Evolutionary conservation across 441 rosid genomes (phyloP), one percentile per base, ranked within the genome.

Genomic region (Gossypium laxum): DNA sequence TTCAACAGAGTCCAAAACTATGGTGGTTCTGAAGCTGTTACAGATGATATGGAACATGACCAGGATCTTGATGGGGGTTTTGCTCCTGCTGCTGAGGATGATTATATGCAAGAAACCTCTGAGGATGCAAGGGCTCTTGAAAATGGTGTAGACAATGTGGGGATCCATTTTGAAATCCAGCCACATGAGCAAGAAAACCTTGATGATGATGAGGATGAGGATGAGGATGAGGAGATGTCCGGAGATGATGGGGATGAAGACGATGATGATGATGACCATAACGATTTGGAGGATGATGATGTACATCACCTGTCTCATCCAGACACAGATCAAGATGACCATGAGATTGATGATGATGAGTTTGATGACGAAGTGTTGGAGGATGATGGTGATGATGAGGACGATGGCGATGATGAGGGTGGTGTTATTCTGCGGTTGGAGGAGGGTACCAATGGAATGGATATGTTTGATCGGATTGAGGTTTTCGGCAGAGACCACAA

Each of bases 21-120:
- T 77, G 91, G 86, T 75, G 89, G 85, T 50, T 87, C 95, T 72
- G 98, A 88, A 83, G 89, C 91, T 80, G 90, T 89, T 76, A 87
- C 88, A 18, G 98, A 92, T 80, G 98, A 92, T 76, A 95, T 92
- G 99, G 98, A 95, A 73, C 98, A 92, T 71, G 99, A 92, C 73
- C 98, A 91, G 80, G 98, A 95, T 81, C 85, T 89, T 70, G 91
- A 87, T 84, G 92, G 78, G 43, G 88, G 93, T 68, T 91, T 89
- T 84, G 83, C 82, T 64, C 87, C 88, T 47, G 80, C 82, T 72
- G 75, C 87, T 14, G 98, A 87, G 83, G 97, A 87, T 71, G 98
- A 95, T 70, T 91, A 82, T 77, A 92, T 91, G 99, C 99, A 88
- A 79, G 98, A 88, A 75, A 85, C 85, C 74, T 81, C 91, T 2